phyloP scores from a whole-genome alignment of 1,139 yeast genomes.

The Torulaspora pretoriensis region DNA sequence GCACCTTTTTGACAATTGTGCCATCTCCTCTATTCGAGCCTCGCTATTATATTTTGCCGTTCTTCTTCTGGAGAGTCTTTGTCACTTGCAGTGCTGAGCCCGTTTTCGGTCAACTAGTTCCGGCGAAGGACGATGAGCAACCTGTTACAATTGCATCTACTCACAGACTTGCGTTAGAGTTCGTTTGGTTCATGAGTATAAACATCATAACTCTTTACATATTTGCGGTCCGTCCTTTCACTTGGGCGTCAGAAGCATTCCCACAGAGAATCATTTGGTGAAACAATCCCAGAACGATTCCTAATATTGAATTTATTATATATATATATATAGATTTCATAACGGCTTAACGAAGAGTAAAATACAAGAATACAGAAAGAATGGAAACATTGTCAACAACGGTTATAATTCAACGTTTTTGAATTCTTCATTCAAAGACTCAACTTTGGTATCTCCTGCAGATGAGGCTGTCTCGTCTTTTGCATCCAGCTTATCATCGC shows the following conservation, averaged over 20 bases:
- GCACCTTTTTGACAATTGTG: conserved; percentile 57
- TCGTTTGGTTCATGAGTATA: conserved; percentile 54
- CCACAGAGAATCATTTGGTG: conserved; percentile 87
- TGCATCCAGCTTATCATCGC: conserved; percentile 11
- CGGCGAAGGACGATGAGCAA: conserved; percentile 17
- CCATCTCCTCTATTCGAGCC: conserved; percentile 95
- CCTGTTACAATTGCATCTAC: conserved; percentile 30
- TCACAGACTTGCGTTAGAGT: conserved; percentile 50
- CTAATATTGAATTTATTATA: background rate
- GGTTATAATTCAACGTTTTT: conserved; percentile 31
- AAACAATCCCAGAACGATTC: background rate
- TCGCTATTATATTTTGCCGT: conserved; percentile 82
- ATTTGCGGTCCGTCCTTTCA: conserved; percentile 59
- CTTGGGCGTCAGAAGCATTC: conserved; percentile 59
- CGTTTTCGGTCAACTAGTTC: conserved; percentile 23
- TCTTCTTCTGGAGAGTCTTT: conserved; percentile 65
- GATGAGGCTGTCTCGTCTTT: background rate
- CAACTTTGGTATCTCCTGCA: conserved; percentile 12
- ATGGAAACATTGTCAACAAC: conserved; percentile 4
- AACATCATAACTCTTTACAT: conserved; percentile 51
- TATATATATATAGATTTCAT: background rate
- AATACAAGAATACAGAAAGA: conserved; percentile 4
- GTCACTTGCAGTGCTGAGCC: conserved; percentile 43
- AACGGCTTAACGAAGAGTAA: conserved; percentile 2
- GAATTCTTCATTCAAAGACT: conserved; percentile 24